These are phyloP conservation scores for Pogostemon cablin DNA, from an alignment of 257 asterid genomes.

Conservation along the genomic window DNA sequence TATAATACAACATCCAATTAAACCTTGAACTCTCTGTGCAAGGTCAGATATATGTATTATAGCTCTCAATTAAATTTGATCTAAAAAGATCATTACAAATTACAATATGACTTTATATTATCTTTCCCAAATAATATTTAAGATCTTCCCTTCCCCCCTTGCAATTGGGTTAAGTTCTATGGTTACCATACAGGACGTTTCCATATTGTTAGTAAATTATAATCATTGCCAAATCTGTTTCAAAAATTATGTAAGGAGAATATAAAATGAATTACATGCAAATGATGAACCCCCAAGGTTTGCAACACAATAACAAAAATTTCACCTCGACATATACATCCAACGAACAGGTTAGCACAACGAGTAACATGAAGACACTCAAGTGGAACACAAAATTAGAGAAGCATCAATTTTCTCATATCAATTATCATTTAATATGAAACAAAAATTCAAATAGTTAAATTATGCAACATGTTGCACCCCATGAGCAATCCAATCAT, in stretches of 20 bases:
- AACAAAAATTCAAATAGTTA: not conserved
- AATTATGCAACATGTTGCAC: not conserved
- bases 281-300: not conserved
- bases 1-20: not conserved
- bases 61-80: too few species aligned
- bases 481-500: not conserved
- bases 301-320: not conserved
- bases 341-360: not conserved
- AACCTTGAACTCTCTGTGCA: not conserved
- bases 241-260: too few species aligned
- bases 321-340: not conserved
- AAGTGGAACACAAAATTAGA: not conserved
- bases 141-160: too few species aligned
- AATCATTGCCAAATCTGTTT: too few species aligned
- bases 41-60: not conserved
- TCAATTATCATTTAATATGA: not conserved
- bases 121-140: too few species aligned
- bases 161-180: too few species aligned
- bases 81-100: too few species aligned
- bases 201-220: too few species aligned
- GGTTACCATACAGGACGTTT: too few species aligned
- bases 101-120: too few species aligned
- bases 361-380: not conserved
- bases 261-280: not conserved
- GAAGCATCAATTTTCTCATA: not conserved